Evolutionary conservation across 352 stramenopile species (phyloP), one percentile per base, ranked within the genome.

Genomic region (Pilasporangium apinafurcum): DNA sequence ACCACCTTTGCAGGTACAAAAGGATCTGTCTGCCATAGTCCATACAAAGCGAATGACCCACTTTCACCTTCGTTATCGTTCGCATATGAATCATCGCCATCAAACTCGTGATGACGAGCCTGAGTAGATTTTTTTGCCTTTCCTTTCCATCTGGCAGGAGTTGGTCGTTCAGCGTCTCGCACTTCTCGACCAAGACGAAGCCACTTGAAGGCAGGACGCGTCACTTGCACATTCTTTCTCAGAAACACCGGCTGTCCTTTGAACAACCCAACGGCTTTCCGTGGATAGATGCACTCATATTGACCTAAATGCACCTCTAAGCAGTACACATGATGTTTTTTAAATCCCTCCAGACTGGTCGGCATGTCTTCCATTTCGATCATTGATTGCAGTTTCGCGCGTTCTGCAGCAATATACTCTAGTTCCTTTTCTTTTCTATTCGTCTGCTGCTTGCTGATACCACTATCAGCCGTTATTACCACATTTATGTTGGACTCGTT

Each of bases 251-350:
- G 51, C 30, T 80, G 51, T 5, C 83, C 83, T 24, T 88, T 88
- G 44, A 95, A 94, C 8, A 91, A 21, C 0, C 80, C 82, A 3
- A 90, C 64, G 1, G 66, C 52, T 35, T 83, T 83, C n/a, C 68
- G 65, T 12, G 80, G 80, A 18, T 92, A 53, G 16, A 94, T 50
- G 54, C 59, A 80, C 47, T 92, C 69, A n/a, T 65, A 63, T 5
- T 57, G 61, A 4, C 56, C 59, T 7, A 95, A 57, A 43, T 92
- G 78, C 10, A 70, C 67, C 51, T 92, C 75, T 5, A 95, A 61
- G 40, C 76, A 83, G 49, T 89, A 93, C 37, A 86, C 17, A 25
- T 83, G 69, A 41, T 95, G 84, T 21, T 86, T 88, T 26, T 59
- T 67, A 45, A 94, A 95, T 8, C 53, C 73, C 40, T 88, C 73